phyloP scores from a whole-genome alignment of 2,329 filamentous ascomycete species.

The Cercospora sojina region DNA sequence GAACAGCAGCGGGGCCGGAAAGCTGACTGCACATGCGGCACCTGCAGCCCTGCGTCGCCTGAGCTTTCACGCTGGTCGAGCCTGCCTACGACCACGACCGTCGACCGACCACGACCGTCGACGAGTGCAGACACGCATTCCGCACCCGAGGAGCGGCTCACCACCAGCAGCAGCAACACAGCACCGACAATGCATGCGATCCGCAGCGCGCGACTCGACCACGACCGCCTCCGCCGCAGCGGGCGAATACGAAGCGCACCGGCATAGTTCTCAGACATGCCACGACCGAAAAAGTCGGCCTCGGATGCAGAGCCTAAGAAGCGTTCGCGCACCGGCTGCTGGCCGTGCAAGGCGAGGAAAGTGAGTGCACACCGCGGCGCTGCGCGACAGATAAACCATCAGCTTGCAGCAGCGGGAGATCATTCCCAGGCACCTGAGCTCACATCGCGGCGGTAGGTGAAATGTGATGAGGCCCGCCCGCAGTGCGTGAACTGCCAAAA shows the following conservation, averaged over 20 bases:
- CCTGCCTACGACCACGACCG: not conserved
- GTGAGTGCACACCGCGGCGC: not conserved
- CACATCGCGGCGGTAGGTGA: conserved; percentile 47
- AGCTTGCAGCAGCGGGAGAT: not conserved
- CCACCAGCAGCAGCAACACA: not conserved
- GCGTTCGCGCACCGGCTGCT: conserved; percentile 67
- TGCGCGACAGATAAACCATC: not conserved
- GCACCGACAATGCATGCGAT: not conserved
- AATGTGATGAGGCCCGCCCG: conserved; percentile 78
- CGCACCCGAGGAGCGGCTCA: not conserved
- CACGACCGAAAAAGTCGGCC: conserved; percentile 63
- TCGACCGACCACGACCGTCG: not conserved
- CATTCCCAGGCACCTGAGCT: not conserved
- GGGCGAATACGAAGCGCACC: not conserved
- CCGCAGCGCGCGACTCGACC: not conserved
- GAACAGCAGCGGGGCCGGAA: not conserved
- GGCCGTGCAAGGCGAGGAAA: conserved; percentile 76
- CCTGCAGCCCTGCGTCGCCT: not conserved
- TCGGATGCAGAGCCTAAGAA: conserved; percentile 62
- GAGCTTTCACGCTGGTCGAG: not conserved
- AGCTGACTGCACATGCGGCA: not conserved
- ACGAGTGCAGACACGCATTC: not conserved
- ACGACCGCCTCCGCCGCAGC: not conserved
- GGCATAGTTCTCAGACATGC: conserved; percentile 49
- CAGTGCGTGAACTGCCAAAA: conserved; percentile 70